Base-by-base conservation (phyloP, 495 filamentous ascomycete species). In the Xylaria grammica region DNA sequence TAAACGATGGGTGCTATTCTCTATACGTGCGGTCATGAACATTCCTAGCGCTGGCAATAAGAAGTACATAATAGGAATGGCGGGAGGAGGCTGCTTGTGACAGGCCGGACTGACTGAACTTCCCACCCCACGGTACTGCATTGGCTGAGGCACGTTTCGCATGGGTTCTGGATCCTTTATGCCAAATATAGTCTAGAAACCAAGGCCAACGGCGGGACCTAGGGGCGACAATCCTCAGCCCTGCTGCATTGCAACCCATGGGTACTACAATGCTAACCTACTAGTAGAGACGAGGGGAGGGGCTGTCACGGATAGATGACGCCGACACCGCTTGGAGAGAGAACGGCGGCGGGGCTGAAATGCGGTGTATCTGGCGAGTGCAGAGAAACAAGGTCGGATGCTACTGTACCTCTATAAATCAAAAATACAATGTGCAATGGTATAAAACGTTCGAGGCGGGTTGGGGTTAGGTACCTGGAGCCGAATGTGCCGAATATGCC, bases 141-240 rank as follows among this genome's bases (percentile, higher is more conserved):
- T 9, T 42, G 56, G 56, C 56, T 59, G 56, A 59, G 42, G 56
- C 56, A 59, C 10, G 56, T 48, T 59, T 59, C 56, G 42, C 56
- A 69, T 66, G 69, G 69, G 69, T 52, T 69, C 63, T 63, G 57
- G 66, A 71, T 71, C 69, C 69, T 69, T 64, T 59, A 4, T 49
- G 57, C 61, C 69, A 48, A 52, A 63, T 62, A 60, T 67, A 52
- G 51, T 27, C 30, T 51, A 36, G 22, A 32, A 26, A 30, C 40
- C 54, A 24, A 24, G 19, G 10, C 56, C 40, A 15, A 36, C 54
- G 38, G 19, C 38, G 38, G 24, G 45, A 58, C 17, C 38, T 5
- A 36, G 36, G 54, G 53, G 26, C 54, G 19, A 30, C 54, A 27
- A 24, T 11, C 29, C 40, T 59, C 56, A 59, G 56, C 56, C 56